These are phyloP conservation scores for Penicillium manginii DNA, from an alignment of 495 filamentous ascomycete genomes.

Conservation along the genomic window DNA sequence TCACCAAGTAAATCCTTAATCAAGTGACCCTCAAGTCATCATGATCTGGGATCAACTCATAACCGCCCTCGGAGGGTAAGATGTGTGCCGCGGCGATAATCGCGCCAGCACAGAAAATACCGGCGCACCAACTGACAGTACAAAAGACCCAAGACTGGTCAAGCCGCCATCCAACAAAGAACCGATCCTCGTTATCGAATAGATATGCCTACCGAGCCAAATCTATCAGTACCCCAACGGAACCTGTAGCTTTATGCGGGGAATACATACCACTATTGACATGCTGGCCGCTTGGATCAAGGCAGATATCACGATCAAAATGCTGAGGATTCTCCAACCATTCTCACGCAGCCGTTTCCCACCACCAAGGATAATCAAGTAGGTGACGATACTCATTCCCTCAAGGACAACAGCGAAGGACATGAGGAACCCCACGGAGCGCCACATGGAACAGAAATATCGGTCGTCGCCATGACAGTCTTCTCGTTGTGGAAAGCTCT, in stretches of 20 bases:
- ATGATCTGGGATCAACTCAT: constrained; percentile 70
- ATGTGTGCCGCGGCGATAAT: constrained; percentile 66
- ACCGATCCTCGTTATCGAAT: constrained; percentile 83
- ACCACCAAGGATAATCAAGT: constrained; percentile 72
- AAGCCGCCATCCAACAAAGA: constrained; percentile 82
- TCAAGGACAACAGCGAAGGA: constrained; percentile 77
- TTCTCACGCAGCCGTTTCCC: constrained; percentile 74
- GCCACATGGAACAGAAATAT: constrained; percentile 92
- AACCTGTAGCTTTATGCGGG: neutral
- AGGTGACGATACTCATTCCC: constrained; percentile 73
- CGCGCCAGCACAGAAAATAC: constrained; percentile 61
- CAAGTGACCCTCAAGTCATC: constrained; percentile 20
- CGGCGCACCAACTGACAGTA: constrained; percentile 71
- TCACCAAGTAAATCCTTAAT: neutral
- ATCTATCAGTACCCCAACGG: neutral
- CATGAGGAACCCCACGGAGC: constrained; percentile 83
- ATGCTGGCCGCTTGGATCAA: constrained; percentile 68
- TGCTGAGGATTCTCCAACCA: constrained; percentile 76
- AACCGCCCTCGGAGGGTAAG: constrained; percentile 81
- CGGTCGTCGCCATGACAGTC: constrained; percentile 72
- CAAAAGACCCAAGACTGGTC: constrained; percentile 78
- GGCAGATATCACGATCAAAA: constrained; percentile 63
- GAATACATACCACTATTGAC: constrained; percentile 73
- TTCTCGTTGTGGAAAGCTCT: constrained; percentile 60
- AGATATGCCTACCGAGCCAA: constrained; percentile 67